These are phyloP conservation scores for Myrica gale DNA, from an alignment of 306 rosid species.

Conservation along the genomic window DNA sequence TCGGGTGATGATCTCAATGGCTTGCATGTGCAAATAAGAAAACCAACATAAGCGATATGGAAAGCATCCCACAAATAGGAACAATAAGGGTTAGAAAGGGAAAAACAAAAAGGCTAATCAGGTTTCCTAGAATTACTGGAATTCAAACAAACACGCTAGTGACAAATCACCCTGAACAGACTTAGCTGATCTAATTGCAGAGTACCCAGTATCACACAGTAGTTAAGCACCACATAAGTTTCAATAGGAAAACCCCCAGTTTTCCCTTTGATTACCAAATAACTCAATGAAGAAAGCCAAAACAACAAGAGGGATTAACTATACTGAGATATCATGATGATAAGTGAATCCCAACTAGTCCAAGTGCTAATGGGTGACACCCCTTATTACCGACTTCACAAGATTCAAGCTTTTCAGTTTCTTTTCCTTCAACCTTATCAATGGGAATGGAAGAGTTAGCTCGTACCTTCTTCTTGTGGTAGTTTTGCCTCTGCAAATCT, in stretches of 20 bases:
- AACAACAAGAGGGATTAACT: not conserved
- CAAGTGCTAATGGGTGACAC: not conserved
- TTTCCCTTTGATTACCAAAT: constrained; percentile 10
- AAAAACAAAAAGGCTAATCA: not conserved
- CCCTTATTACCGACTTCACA: not conserved
- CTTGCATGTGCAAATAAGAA: too few species aligned
- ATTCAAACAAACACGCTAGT: not conserved
- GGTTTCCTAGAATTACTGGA: not conserved
- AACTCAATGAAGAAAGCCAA: not conserved
- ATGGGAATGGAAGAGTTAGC: constrained; percentile 1
- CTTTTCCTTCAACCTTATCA: not conserved
- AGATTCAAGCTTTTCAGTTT: constrained; percentile 20
- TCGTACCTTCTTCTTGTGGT: constrained; percentile 62
- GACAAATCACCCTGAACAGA: not conserved
- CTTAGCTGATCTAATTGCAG: not conserved
- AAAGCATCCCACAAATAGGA: too few species aligned
- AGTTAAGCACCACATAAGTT: not conserved
- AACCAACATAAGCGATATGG: too few species aligned
- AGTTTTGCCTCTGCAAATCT: constrained; percentile 46
- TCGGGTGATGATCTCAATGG: too few species aligned
- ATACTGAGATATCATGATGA: not conserved
- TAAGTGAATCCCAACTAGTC: not conserved
- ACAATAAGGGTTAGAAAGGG: too few species aligned
- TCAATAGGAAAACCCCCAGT: not conserved
- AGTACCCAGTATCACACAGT: not conserved